Evolutionary conservation across 768 basidiomycete species (phyloP), one percentile per base, ranked within the genome.

Genomic region (Russula abietina): DNA sequence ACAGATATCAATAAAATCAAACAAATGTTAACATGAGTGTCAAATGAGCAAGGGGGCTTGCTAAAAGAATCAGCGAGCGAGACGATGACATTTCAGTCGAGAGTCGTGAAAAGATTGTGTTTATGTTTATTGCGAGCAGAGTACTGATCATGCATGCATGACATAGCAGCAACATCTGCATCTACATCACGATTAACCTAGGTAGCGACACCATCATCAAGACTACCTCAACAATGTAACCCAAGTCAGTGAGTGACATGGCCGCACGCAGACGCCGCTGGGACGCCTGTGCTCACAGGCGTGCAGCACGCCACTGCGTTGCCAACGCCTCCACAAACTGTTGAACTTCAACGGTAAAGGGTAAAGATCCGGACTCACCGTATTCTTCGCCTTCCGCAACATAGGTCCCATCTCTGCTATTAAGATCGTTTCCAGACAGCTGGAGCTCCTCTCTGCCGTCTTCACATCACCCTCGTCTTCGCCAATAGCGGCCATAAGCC

Each of bases 401-500:
- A 9, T 41, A 63, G 28, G 38, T 56, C 45, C 52, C 59, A 39
- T 68, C 65, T 49, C 43, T 49, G 43, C 22, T 52, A 12, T 51
- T 24, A 28, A 52, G 58, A 49, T 60, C 67, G 46, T 60, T 50
- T 33, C 49, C 58, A 57, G 51, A 22, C 36, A 60, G 36, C 11
- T 48, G 59, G 17, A 32, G 68, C 54, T 72, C 71, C 48, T 65
- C 71, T 11, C 70, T 71, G 53, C 65, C 71, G 46, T 69, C 73
- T 41, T 70, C 70, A 16, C 67, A 62, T 83, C 86, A 60, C 77
- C 84, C 69, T 85, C 86, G 68, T 82, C 86, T 71, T 86, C 87
- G 61, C 81, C 85, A 69, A 91, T 92, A 56, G 90, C 89, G 71
- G 89, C 90, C 90, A 92, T 91, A 48, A 91, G 78, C 90, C 90